A percentile compares a stretch with the other conserved stretches of the same genome.
phyloP scores from a whole-genome alignment of 192 early-diverging fungal species.

The Rhizoclosmatium sp. region DNA sequence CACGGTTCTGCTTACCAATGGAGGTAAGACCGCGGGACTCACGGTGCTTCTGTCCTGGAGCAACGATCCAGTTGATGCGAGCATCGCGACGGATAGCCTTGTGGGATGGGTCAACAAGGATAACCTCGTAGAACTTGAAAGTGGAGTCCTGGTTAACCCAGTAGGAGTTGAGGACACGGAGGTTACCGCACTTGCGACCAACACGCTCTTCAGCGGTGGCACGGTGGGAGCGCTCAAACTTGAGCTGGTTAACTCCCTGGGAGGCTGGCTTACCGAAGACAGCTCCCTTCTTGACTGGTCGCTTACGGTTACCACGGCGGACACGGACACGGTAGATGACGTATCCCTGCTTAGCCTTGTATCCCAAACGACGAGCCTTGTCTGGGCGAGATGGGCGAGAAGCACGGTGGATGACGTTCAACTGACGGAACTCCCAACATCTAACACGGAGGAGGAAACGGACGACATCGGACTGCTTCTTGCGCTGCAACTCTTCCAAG shows the following conservation, averaged over 20 bases:
- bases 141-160: constrained; percentile 99
- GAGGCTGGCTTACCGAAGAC: constrained; percentile 98
- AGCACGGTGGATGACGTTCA: constrained; percentile 98
- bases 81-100: constrained; percentile 98
- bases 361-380: constrained; percentile 99
- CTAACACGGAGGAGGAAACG: constrained; percentile 62
- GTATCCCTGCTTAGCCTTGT: constrained; percentile 99
- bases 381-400: constrained; percentile 98
- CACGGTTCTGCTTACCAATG: constrained; percentile 96
- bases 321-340: constrained; percentile 99
- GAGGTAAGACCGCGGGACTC: constrained; percentile 98
- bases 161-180: constrained; percentile 99
- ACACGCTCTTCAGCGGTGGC: constrained; percentile 98
- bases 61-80: constrained; percentile 99
- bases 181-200: constrained; percentile 94
- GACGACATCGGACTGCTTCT: constrained; percentile 99
- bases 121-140: constrained; percentile 99
- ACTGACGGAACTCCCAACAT: constrained; percentile 82
- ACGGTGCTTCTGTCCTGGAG: constrained; percentile 98
- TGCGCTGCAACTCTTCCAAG: constrained; percentile 91
- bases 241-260: constrained; percentile 99
- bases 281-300: constrained; percentile 96
- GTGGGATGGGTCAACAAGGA: constrained; percentile 97
- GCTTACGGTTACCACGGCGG: constrained; percentile 98
- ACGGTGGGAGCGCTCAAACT: constrained; percentile 95